Evolutionary conservation across 1,284 basidiomycete species (phyloP), one percentile per base, ranked within the genome.

Genomic region (Stereum hirsutum): DNA sequence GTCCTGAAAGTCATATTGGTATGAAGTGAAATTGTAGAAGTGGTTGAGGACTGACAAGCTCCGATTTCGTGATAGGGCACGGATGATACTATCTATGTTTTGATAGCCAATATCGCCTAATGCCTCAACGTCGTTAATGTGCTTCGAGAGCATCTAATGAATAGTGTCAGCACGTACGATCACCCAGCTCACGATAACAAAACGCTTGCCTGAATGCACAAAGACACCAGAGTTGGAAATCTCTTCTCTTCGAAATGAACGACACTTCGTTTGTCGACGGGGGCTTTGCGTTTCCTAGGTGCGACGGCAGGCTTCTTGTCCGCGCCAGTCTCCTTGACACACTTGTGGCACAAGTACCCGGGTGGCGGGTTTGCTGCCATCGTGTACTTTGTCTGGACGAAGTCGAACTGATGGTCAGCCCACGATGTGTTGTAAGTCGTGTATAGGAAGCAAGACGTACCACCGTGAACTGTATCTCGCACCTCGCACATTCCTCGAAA

Each of bases 111-210:
- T 87, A 53, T 92, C 82, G 0, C 93, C 92, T 5, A 98, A 68
- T 0, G 87, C 83, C 49, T 97, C 93, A 12, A 97, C 83, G 49
- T 94, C 84, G 47, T 94, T 78, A 45, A 98, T 96, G 57, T 91
- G 78, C 39, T 78, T 74, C 23, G 86, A 85, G 46, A 98, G 81
- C 24, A 97, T 66, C 85, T 94, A 45, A 19, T 33, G 5, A 17
- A 14, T 23, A 5, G 25, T 31, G 39, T 26, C 48, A 33, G n/a
- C 12, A 31, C 12, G 24, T 12, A 15, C 21, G 12, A 25, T 41
- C 15, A 19, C 15, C 6, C 24, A 14, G 12, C 3, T 3, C n/a
- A 7, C 11, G 7, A 32, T 12, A 19, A 49, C 17, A 28, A 4
- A 3, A 37, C 17, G 52, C 61, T 46, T 44, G 87, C 89, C 62